phyloP scores from a whole-genome alignment of 192 early-diverging fungal genomes.

The Coemansia sp. region DNA sequence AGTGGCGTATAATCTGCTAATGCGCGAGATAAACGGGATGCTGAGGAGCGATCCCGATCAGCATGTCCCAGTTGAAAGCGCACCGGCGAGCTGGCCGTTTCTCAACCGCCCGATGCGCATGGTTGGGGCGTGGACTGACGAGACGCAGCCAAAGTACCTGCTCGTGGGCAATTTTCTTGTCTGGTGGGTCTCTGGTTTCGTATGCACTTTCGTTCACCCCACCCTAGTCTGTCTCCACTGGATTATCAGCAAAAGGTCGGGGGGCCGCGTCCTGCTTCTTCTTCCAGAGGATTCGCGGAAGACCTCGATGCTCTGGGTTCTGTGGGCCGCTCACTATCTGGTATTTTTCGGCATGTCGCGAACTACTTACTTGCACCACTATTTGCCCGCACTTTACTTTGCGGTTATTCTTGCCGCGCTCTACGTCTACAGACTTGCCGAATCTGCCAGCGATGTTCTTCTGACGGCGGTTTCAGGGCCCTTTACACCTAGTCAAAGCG shows the following conservation, averaged over 20 bases:
- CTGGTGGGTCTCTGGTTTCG: constrained; percentile 74
- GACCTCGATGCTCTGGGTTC: constrained; percentile 20
- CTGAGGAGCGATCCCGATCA: constrained; percentile 87
- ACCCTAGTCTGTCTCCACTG: constrained; percentile 1
- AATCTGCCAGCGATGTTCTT: not conserved
- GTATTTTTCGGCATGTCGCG: constrained; percentile 71
- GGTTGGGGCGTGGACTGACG: constrained; percentile 72
- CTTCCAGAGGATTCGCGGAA: not conserved
- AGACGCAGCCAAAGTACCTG: constrained; percentile 74
- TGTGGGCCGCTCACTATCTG: constrained; percentile 67
- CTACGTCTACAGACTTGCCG: constrained; percentile 9
- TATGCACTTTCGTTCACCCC: constrained; percentile 32
- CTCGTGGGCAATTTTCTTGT: constrained; percentile 85
- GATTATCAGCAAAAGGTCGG: constrained; percentile 14
- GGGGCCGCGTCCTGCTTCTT: not conserved
- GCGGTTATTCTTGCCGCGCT: constrained; percentile 56
- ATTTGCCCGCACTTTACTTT: constrained; percentile 73
- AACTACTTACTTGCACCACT: constrained; percentile 73
- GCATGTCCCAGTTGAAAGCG: constrained; percentile 74
- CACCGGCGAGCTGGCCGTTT: constrained; percentile 84
- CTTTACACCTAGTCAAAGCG: not conserved
- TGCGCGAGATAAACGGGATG: constrained; percentile 94
- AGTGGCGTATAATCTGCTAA: constrained; percentile 85
- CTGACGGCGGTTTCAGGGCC: not conserved
- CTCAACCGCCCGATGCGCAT: constrained; percentile 78